Conservation (phyloP, 352 stramenopile genomes). For the Phytophthora brassicae region DNA sequence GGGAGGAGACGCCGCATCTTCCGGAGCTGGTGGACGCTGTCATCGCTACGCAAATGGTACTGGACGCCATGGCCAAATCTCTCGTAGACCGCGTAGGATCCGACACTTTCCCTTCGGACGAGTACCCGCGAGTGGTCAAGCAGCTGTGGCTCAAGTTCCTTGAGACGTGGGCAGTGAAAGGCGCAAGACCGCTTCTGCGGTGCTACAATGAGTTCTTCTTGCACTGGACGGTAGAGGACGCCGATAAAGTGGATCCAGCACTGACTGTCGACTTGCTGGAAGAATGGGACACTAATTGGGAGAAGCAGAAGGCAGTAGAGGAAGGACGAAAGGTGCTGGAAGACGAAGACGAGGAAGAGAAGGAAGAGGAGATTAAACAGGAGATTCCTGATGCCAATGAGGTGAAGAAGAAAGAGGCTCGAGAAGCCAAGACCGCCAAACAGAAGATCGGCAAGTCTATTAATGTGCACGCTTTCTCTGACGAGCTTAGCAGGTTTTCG, state of each 20-base stretch:
- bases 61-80: conserved; percentile 49
- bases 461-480: neutral
- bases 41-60: conserved; percentile 59
- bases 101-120: conserved; percentile 37
- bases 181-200: conserved; percentile 54
- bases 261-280: conserved; percentile 66
- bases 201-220: conserved; percentile 80
- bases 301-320: conserved; percentile 31
- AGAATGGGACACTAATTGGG: conserved; percentile 62
- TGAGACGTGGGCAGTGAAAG: conserved; percentile 60
- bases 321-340: conserved; percentile 9
- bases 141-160: conserved; percentile 74
- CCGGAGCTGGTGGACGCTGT: conserved; percentile 60
- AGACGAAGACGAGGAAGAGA: neutral
- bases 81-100: conserved; percentile 46
- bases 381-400: neutral
- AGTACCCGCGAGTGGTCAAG: conserved; percentile 52
- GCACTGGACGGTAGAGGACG: conserved; percentile 21
- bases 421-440: neutral
- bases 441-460: neutral
- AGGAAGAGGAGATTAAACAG: conserved; percentile 1
- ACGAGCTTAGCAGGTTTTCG: conserved; percentile 43
- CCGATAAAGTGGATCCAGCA: conserved; percentile 50
- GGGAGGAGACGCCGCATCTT: conserved; percentile 13
- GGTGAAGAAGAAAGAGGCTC: neutral